These are phyloP conservation scores for Suillus paluster DNA, from an alignment of 768 basidiomycete genomes.

Conservation along the genomic window DNA sequence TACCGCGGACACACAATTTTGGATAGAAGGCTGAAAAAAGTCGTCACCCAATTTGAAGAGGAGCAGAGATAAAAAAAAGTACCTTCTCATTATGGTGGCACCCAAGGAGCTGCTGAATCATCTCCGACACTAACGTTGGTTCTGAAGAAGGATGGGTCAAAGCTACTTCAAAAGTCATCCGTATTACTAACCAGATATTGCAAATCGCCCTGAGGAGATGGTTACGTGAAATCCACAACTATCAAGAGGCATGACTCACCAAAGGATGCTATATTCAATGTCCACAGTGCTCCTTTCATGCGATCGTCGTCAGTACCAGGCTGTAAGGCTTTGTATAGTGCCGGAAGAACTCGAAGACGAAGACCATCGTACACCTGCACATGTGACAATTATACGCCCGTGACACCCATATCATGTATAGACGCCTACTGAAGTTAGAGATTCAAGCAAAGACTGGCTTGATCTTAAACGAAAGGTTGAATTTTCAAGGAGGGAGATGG, in stretches of 20 bases:
- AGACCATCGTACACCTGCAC: constrained; percentile 70
- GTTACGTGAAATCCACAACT: constrained; percentile 8
- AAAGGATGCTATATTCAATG: constrained; percentile 66
- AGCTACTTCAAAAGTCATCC: neutral
- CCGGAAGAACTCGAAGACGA: constrained; percentile 62
- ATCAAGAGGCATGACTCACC: constrained; percentile 38
- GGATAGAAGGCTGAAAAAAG: constrained; percentile 66
- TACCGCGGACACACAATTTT: constrained; percentile 68
- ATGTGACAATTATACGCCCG: neutral
- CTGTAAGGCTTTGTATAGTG: constrained; percentile 58
- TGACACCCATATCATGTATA: neutral
- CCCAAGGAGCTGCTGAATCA: constrained; percentile 63
- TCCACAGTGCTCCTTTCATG: constrained; percentile 93
- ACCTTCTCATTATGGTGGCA: constrained; percentile 90
- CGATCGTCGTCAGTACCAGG: constrained; percentile 82
- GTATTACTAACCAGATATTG: constrained; percentile 39
- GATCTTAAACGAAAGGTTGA: constrained; percentile 26
- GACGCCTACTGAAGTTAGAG: constrained; percentile 21
- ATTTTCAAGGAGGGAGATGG: constrained; percentile 4
- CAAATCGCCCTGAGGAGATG: constrained; percentile 42
- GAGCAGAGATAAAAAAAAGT: constrained; percentile 11
- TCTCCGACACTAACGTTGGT: constrained; percentile 61
- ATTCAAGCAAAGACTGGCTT: constrained; percentile 43
- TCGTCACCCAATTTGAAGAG: neutral
- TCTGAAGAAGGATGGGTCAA: constrained; percentile 44